Percentiles rank a stretch among this genome's conserved stretches.
These are phyloP conservation scores for Pseudomassariella vexata DNA, from an alignment of 2,329 filamentous ascomycete species.

Conservation along the genomic window DNA sequence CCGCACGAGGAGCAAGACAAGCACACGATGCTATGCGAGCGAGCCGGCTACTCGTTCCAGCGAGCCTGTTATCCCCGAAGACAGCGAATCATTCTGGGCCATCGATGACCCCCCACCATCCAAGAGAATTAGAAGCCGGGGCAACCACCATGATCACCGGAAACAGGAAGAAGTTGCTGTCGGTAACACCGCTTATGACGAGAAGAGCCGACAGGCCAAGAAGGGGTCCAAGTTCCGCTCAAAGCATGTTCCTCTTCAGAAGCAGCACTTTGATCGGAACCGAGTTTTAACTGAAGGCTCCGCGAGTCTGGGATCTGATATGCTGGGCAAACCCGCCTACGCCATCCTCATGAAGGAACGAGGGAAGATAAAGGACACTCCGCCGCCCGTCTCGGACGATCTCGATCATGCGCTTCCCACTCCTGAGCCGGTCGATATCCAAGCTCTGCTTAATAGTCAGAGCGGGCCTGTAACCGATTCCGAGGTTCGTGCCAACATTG, in stretches of 20 bases:
- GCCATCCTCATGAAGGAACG: conserved; percentile 41
- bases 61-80: neutral
- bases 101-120: neutral
- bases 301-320: conserved; percentile 20
- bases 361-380: conserved; percentile 12
- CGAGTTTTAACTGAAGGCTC: conserved; percentile 17
- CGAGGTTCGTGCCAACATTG: conserved; percentile 39
- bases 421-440: conserved; percentile 22
- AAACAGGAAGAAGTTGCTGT: neutral
- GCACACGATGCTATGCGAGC: conserved; percentile 7
- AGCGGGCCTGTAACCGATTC: conserved; percentile 18
- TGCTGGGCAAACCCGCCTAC: conserved; percentile 33
- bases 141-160: neutral
- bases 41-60: conserved; percentile 1
- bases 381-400: conserved; percentile 2
- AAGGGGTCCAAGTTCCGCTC: too few species aligned
- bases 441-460: conserved; percentile 23
- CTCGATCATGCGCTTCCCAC: too few species aligned
- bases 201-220: too few species aligned
- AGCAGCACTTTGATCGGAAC: conserved; percentile 15
- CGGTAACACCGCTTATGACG: too few species aligned
- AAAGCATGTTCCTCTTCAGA: conserved; percentile 9
- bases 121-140: neutral
- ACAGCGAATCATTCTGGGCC: conserved; percentile 1
- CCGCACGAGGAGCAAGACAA: too few species aligned